phyloP scores from a whole-genome alignment of 2,329 filamentous ascomycete species.

The Huntiella omanensis region DNA sequence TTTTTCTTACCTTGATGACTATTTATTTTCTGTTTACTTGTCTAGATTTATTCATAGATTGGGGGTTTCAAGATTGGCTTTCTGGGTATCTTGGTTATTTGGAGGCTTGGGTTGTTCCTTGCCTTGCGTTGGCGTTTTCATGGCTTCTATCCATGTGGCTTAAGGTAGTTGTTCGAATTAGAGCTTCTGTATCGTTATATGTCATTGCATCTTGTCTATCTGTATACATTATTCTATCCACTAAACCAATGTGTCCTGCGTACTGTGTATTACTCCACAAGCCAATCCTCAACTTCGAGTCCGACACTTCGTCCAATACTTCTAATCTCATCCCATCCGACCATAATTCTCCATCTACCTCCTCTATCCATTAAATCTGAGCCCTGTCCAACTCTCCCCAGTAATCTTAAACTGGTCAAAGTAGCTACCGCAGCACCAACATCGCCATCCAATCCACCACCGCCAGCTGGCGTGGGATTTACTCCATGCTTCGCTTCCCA shows the following conservation, averaged over 20 bases:
- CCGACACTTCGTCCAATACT: conserved; percentile 53
- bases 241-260: no score
- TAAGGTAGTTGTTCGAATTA: no score
- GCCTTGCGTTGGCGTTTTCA: not conserved
- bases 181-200: no score
- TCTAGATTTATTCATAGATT: no score
- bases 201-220: not conserved
- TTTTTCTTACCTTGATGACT: conserved; percentile 5
- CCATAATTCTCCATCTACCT: conserved; percentile 59
- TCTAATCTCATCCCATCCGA: conserved; percentile 59
- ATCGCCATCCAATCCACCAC: conserved; percentile 30
- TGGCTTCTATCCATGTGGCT: no score
- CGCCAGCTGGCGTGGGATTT: conserved; percentile 12
- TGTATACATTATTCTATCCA: not conserved
- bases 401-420: conserved; percentile 47
- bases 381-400: conserved; percentile 44
- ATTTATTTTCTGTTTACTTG: conserved; percentile 14
- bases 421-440: conserved; percentile 51
- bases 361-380: conserved; percentile 47
- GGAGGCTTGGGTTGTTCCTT: not conserved
- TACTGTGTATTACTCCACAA: conserved; percentile 34
- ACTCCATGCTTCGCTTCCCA: conserved; percentile 23
- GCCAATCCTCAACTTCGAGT: conserved; percentile 62
- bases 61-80: no score
- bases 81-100: conserved; percentile 2